Evolutionary conservation across 441 rosid species (phyloP).

Genomic region (Erodium trifolium): DNA sequence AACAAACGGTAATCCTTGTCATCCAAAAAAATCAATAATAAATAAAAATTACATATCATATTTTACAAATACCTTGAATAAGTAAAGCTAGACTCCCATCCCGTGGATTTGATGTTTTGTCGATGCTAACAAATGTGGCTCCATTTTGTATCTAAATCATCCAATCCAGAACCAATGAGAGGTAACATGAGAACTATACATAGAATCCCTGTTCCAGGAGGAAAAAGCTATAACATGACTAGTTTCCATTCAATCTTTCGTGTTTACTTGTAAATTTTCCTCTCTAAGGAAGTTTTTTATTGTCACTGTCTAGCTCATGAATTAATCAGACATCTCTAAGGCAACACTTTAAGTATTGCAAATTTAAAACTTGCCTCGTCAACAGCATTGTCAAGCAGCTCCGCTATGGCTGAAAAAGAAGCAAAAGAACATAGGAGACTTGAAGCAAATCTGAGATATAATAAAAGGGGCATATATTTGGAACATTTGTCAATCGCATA

Average conservation of each 20-base stretch:
- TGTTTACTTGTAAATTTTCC: background rate
- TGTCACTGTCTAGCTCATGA: background rate
- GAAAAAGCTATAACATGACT: no score
- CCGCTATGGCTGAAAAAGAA: constrained; percentile 23
- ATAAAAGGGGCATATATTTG: background rate
- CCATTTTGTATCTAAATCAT: constrained; percentile 20
- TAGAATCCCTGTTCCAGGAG: background rate
- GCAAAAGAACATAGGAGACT: background rate
- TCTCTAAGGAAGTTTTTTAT: background rate
- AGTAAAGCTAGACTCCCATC: constrained; percentile 25
- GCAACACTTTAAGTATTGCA: background rate
- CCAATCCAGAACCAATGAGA: background rate
- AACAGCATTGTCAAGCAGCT: constrained; percentile 27
- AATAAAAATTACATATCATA: background rate
- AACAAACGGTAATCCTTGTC: background rate
- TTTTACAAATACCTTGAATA: constrained; percentile 19
- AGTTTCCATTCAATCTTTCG: background rate
- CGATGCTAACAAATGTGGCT: constrained; percentile 18
- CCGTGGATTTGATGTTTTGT: constrained; percentile 21
- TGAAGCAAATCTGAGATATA: background rate
- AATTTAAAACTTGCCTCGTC: constrained; percentile 20
- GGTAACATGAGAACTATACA: background rate
- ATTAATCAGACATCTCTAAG: background rate
- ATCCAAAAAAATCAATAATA: background rate
- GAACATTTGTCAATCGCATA: background rate